Percentiles rank a stretch among this genome's conserved stretches.
phyloP scores from a whole-genome alignment of 2,329 filamentous ascomycete species.

The Calonectria pteridis region DNA sequence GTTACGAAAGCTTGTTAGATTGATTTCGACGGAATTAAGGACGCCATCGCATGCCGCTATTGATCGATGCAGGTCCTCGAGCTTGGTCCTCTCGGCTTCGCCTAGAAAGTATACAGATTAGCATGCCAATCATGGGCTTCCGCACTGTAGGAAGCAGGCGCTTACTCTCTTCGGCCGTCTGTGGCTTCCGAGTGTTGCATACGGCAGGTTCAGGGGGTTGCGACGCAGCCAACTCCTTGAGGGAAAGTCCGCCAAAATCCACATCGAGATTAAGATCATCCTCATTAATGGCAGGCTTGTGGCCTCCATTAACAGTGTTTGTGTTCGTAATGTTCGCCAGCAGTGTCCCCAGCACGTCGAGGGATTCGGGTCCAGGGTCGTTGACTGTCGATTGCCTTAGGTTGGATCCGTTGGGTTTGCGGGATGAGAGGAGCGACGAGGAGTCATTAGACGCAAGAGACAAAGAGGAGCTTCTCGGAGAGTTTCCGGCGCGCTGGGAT shows the following conservation, averaged over 20 bases:
- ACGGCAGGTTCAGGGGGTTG: constrained; percentile 35
- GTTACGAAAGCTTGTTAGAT: constrained; percentile 91
- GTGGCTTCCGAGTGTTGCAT: constrained; percentile 59
- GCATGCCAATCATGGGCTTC: not conserved
- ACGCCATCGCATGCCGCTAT: constrained; percentile 94
- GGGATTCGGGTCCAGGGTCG: constrained; percentile 73
- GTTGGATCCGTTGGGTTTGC: constrained; percentile 75
- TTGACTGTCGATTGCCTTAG: constrained; percentile 70
- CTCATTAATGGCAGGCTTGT: constrained; percentile 52
- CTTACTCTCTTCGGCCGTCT: constrained; percentile 81
- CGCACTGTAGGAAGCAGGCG: not conserved
- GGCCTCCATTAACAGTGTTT: constrained; percentile 21
- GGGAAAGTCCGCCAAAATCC: constrained; percentile 82
- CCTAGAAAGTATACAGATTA: constrained; percentile 58
- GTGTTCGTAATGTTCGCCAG: constrained; percentile 48
- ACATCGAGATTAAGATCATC: constrained; percentile 74
- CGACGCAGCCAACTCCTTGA: constrained; percentile 76
- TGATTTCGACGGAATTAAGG: constrained; percentile 90
- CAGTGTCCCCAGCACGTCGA: constrained; percentile 73
- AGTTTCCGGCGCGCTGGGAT: constrained; percentile 75
- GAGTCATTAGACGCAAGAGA: constrained; percentile 85
- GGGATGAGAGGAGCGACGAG: constrained; percentile 77
- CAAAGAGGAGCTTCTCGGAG: constrained; percentile 80
- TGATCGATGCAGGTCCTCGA: constrained; percentile 90
- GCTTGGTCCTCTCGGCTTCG: constrained; percentile 84